These are phyloP conservation scores for Galeopsis tetrahit DNA, from an alignment of 257 asterid species.

Conservation along the genomic window DNA sequence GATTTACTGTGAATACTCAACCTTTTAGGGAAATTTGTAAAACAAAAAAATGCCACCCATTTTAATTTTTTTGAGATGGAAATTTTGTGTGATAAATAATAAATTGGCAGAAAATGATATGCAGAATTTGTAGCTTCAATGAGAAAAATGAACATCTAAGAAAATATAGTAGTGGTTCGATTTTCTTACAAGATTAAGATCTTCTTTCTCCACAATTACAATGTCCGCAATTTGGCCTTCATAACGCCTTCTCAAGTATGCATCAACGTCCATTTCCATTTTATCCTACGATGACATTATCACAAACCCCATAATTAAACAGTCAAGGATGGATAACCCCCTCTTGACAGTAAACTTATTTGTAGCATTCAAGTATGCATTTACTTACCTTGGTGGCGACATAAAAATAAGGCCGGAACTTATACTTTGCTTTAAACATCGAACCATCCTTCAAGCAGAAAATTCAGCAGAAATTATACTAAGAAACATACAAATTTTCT, in stretches of 20 bases:
- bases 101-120: not conserved
- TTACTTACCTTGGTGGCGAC: conserved; percentile 83
- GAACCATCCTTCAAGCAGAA: conserved; percentile 86
- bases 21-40: conserved; percentile 4
- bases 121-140: conserved; percentile 20
- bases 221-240: conserved; percentile 92
- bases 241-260: conserved; percentile 88
- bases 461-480: conserved; percentile 21
- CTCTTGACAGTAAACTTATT: not conserved
- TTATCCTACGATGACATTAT: conserved; percentile 54
- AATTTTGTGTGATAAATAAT: not conserved
- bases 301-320: conserved; percentile 27
- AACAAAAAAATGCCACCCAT: not conserved
- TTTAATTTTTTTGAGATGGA: not conserved
- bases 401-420: conserved; percentile 93
- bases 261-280: conserved; percentile 95
- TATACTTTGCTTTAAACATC: conserved; percentile 81
- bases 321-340: conserved; percentile 15
- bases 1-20: conserved; percentile 7
- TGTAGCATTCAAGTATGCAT: conserved; percentile 7
- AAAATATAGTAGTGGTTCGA: conserved; percentile 23
- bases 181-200: conserved; percentile 77
- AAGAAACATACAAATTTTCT: conserved; percentile 10
- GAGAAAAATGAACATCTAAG: conserved; percentile 8
- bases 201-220: conserved; percentile 86